Base-by-base conservation (phyloP, 257 asterid species). In the Nicotiana attenuata region DNA sequence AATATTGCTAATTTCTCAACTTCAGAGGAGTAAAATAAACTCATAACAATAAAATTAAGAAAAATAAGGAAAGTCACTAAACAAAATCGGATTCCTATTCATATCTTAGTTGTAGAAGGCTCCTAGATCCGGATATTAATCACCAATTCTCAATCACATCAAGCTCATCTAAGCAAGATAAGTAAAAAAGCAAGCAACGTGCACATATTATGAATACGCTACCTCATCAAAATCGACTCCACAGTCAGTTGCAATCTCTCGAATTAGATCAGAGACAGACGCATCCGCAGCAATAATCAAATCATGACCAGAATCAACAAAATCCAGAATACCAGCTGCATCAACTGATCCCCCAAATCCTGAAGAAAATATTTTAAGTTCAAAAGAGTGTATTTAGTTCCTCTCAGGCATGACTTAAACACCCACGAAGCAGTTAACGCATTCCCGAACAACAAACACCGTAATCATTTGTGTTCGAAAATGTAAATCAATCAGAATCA, bases 191-290 rank as follows among this genome's bases (percentile, higher is more conserved):
- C 2, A 71, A 41, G 59, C 9, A 71, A 71, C 59, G 13, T 11
- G 14, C 24, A 71, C 60, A 20, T 14, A 24, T 73, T 14, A 11
- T 10, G 17, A 13, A 10, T 47, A 7, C 1, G 20, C 22, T 81
- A 91, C 97, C 98, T 94, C 98, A 81, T 94, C 97, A 76, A 94
- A 91, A 85, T 94, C 97, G 88, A 91, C 92, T 78, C 97, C 98
- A 79, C 97, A 91, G 79, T 94, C 97, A 6, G 88, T 85, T 33
- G 95, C 97, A 83, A 94, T 89, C 82, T 91, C 95, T 20, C 93
- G 91, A 85, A 94, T 91, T 80, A 90, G 81, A 81, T 92, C 98
- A 28, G 98, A 92, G 17, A 93, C 83, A 47, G 93, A 89, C 20
- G 82, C 89, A 88, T 94, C 97, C 20, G 97, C 93, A 17, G 90